A percentile compares a stretch with the other conserved stretches of the same genome.
Evolutionary conservation across 495 filamentous ascomycete genomes (phyloP).

Genomic region (Penicillium bialowiezense): DNA sequence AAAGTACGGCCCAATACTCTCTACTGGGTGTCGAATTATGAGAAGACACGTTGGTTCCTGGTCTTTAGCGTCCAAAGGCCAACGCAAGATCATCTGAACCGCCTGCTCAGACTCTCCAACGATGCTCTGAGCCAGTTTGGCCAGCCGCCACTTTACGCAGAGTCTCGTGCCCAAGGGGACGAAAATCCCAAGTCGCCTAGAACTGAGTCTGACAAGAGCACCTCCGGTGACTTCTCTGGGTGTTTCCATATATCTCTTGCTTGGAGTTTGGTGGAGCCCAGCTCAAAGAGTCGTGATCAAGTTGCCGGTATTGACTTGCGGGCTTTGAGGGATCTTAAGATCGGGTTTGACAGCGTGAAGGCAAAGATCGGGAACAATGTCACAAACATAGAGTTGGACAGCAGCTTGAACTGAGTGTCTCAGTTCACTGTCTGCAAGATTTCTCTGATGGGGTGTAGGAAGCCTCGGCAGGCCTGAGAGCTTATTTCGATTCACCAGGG

Average conservation of each 20-base stretch:
- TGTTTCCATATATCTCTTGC: conserved; percentile 82
- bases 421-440: not conserved
- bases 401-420: not conserved
- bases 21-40: conserved; percentile 70
- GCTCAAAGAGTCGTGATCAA: conserved; percentile 14
- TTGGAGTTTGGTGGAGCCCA: conserved; percentile 57
- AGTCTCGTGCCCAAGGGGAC: not conserved
- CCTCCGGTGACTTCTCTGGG: conserved; percentile 36
- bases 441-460: not conserved
- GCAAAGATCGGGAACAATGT: conserved; percentile 76
- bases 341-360: conserved; percentile 52
- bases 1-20: conserved; percentile 40
- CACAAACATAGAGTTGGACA: conserved; percentile 47
- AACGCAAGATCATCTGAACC: conserved; percentile 54
- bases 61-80: conserved; percentile 60
- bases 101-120: conserved; percentile 66
- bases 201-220: not conserved
- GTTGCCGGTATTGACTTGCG: conserved; percentile 35
- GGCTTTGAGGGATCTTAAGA: conserved; percentile 13
- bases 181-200: conserved; percentile 3
- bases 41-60: conserved; percentile 81
- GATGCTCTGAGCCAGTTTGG: conserved; percentile 51
- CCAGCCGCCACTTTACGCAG: conserved; percentile 71
- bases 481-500: too few relatives aligned
- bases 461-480: too few relatives aligned